Evolutionary conservation across 2,329 filamentous ascomycete genomes (phyloP).

Genomic region (Fusarium incarnatum): DNA sequence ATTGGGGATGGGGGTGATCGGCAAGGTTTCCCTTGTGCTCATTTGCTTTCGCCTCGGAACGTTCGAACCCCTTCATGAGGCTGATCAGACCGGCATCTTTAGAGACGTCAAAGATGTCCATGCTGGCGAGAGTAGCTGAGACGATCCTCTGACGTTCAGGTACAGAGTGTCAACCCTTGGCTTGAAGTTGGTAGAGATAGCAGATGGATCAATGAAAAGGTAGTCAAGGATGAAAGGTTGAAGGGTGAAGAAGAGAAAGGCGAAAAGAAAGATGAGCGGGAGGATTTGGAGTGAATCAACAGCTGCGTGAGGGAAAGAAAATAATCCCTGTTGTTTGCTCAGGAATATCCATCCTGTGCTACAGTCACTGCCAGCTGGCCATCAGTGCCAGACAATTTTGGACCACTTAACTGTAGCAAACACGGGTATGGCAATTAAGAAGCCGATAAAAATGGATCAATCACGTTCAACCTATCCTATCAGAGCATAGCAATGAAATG

Average conservation of each 20-base stretch:
- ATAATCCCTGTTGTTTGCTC: neutral
- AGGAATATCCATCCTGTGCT: neutral
- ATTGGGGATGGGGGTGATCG: fast-evolving
- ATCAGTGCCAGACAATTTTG: neutral
- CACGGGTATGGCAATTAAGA: neutral
- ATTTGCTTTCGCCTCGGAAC: neutral
- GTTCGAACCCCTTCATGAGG: neutral
- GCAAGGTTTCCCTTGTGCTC: neutral
- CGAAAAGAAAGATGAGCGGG: neutral
- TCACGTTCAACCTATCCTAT: neutral
- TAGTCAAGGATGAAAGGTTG: neutral
- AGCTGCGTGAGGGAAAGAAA: neutral
- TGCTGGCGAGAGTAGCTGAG: neutral
- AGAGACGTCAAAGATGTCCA: neutral
- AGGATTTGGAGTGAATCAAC: neutral
- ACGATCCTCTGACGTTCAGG: too few relatives aligned
- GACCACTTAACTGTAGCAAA: neutral
- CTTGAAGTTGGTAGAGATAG: neutral
- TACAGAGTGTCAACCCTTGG: neutral
- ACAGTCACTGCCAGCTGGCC: neutral
- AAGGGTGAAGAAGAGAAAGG: neutral
- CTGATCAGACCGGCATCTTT: fast-evolving
- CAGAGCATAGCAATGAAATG: neutral
- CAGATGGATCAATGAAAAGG: neutral
- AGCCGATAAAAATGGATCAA: neutral